Base-by-base conservation (phyloP, 2,329 filamentous ascomycete genomes). In the Hypoxylon sp. region DNA sequence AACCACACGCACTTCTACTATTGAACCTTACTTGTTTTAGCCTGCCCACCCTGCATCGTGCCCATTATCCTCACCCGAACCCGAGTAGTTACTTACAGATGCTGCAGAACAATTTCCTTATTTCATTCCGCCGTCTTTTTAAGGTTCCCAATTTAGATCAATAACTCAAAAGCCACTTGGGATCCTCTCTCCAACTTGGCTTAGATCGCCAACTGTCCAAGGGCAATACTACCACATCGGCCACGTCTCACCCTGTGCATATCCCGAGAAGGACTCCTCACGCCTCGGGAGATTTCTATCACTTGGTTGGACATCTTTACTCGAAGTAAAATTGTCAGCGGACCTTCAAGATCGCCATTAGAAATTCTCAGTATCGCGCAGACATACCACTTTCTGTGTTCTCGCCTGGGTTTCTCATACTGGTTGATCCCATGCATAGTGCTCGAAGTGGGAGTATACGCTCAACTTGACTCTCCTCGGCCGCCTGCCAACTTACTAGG, bases 271-370 rank as follows among this genome's bases (percentile, higher is more conserved):
- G 34, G 52, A 58, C 53, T 39, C 50, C 37, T 25, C 25, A 16
- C 52, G 3, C 27, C 16, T 63, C 55, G 52, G 48, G 50, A 55
- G 46, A 55, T 66, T 54, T 41, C 50, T 27, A 57, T 54, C 41
- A 34, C 50, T 50, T 57, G 32, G 52, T 68, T 61, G 45, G 54
- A 29, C 45, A 21, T 37, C 32, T 64, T 39, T 27, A 53, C 25
- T 53, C 37, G 14, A 39, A 52, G 32, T 34, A 16, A 30, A 41
- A 23, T 34, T 29, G 37, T 51, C 30, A 21, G 25, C 37, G 23
- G 54, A 45, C 43, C 52, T 53, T 62, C 14, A 47, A 50, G 12
- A 43, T 16, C n/a, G 14, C 12, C 25, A 23, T 21, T 32, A 23
- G 23, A 46, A 34, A 51, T 52, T 9, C 29, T 59, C 43, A 53